phyloP scores from a whole-genome alignment of 2,329 filamentous ascomycete species.

The Sphaerostilbella broomeana region DNA sequence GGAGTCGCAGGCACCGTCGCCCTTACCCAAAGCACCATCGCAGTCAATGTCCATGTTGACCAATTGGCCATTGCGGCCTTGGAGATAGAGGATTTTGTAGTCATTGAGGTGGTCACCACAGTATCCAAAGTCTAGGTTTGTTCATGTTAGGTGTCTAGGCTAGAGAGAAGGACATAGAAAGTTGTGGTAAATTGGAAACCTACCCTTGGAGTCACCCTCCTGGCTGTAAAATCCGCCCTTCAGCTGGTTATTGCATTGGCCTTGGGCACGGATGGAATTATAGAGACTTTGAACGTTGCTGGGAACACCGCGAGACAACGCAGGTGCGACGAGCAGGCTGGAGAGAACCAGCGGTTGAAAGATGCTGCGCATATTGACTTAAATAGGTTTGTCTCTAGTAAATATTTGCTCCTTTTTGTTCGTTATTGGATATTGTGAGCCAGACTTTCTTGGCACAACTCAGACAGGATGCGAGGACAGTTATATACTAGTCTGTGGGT shows the following conservation, averaged over 20 bases:
- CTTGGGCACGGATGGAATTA: constrained; percentile 24
- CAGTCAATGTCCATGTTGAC: constrained; percentile 40
- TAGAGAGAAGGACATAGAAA: background rate
- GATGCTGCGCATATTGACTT: constrained; percentile 8
- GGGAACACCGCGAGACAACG: constrained; percentile 19
- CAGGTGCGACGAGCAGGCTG: constrained; percentile 9
- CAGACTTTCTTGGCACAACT: background rate
- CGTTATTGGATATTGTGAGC: background rate
- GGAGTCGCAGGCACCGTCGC: constrained; percentile 29
- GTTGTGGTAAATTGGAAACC: background rate
- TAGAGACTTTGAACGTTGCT: constrained; percentile 25
- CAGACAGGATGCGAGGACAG: background rate
- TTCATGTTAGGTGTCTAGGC: background rate
- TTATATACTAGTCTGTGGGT: too few species aligned
- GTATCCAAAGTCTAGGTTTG: constrained; percentile 22
- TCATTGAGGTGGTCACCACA: constrained; percentile 35
- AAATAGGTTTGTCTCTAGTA: too few species aligned
- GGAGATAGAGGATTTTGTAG: constrained; percentile 38
- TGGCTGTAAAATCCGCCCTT: constrained; percentile 28
- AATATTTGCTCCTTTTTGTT: background rate
- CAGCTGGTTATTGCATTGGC: constrained; percentile 25
- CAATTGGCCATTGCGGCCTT: constrained; percentile 30
- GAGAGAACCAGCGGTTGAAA: constrained; percentile 4
- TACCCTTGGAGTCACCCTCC: constrained; percentile 22
- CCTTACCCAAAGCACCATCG: constrained; percentile 39